Evolutionary conservation across 1,284 basidiomycete genomes (phyloP).

Genomic region (Malassezia restricta): DNA sequence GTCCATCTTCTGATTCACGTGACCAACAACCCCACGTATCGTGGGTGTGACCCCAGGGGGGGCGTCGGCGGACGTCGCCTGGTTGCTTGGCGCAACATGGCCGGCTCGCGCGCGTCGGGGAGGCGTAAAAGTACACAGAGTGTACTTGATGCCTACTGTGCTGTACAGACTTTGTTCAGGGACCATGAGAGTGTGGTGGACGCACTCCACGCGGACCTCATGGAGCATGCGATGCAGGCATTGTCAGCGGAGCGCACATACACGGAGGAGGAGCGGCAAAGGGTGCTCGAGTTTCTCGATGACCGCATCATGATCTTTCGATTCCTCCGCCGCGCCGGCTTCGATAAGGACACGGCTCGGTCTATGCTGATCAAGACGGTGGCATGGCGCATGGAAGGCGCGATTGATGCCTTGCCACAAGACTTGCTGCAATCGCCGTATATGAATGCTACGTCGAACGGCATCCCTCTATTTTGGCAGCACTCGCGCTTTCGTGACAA

Average conservation of each 20-base stretch:
- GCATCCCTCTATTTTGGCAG: constrained; percentile 38
- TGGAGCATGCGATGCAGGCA: background rate
- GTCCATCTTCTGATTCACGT: background rate
- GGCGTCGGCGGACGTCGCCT: background rate
- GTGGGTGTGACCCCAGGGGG: background rate
- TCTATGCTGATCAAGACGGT: constrained; percentile 3
- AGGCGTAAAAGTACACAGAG: background rate
- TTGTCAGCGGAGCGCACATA: background rate
- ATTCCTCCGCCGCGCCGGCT: constrained; percentile 6
- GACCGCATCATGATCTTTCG: constrained; percentile 9
- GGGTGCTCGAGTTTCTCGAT: constrained; percentile 7
- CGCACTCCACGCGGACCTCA: constrained; percentile 2
- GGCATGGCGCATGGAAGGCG: constrained; percentile 11
- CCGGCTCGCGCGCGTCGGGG: background rate
- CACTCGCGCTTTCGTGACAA: constrained; percentile 33
- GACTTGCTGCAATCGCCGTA: constrained; percentile 13
- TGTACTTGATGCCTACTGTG: background rate
- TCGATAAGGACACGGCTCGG: background rate
- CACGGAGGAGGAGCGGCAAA: background rate
- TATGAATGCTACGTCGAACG: constrained; percentile 9
- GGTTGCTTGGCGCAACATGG: too few relatives aligned
- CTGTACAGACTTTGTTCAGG: background rate
- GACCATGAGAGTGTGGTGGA: background rate
- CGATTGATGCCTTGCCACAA: constrained; percentile 8
- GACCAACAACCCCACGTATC: background rate